These are phyloP conservation scores for Pythium monospermum DNA, from an alignment of 352 stramenopile species.

Conservation along the genomic window DNA sequence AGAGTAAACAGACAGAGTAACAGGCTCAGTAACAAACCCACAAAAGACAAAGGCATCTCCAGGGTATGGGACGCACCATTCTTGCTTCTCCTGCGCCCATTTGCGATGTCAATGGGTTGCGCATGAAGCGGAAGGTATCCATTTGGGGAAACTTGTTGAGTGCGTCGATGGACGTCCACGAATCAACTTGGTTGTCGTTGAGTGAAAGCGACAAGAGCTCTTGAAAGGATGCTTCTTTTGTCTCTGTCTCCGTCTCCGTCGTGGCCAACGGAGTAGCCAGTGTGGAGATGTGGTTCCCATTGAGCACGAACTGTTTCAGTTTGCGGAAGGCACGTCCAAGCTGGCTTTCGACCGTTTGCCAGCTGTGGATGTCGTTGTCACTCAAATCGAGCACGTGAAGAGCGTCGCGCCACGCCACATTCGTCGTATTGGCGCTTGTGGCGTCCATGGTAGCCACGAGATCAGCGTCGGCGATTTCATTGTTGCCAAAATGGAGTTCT, in stretches of 20 bases:
- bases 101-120: constrained; percentile 56
- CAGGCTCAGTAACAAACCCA: not conserved
- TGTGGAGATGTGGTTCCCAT: constrained; percentile 50
- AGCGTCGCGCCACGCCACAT: too few relatives aligned
- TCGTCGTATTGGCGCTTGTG: constrained; percentile 2
- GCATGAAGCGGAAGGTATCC: constrained; percentile 58
- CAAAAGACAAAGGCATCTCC: too few relatives aligned
- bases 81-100: constrained; percentile 65
- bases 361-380: constrained; percentile 49
- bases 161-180: constrained; percentile 71
- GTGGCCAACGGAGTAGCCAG: constrained; percentile 22
- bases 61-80: constrained; percentile 29
- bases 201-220: constrained; percentile 52
- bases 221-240: too few relatives aligned
- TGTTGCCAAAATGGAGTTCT: constrained; percentile 55
- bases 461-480: constrained; percentile 46
- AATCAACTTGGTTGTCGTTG: constrained; percentile 60
- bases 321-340: constrained; percentile 31
- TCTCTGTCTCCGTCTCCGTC: too few relatives aligned
- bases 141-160: constrained; percentile 56
- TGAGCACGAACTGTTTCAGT: constrained; percentile 62
- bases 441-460: constrained; percentile 8
- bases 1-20: not conserved
- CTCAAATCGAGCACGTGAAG: constrained; percentile 61
- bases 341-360: constrained; percentile 33